Evolutionary conservation across 2,329 filamentous ascomycete species (phyloP), one percentile per base, ranked within the genome.

Genomic region (Septoria petroselini): DNA sequence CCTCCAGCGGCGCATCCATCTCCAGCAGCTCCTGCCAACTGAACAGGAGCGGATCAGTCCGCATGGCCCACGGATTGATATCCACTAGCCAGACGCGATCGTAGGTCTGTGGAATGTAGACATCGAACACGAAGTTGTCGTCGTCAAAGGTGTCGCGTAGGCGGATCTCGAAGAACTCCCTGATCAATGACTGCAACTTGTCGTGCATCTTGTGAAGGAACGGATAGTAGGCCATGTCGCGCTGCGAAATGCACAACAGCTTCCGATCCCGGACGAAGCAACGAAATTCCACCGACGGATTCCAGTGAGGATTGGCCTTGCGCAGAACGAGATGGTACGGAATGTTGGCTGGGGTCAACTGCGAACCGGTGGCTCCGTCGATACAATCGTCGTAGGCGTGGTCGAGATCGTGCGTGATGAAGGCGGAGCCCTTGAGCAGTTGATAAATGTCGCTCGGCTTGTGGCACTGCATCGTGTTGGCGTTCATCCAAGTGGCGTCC

Each of bases 391-490:
- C 88, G 59, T 96, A 97, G 1, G 90, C 89, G 66, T 96, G 88
- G 64, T 94, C 87, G 5, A 98, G 76, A 66, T 98, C 93, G 68
- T 97, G 91, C 3, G 88, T 95, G 53, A 97, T 78, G 64, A 98
- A 97, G 63, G 91, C 91, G 19, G 90, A 95, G 63, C 86, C 91
- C 73, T 98, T 98, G 11, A 98, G 78, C 1, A 98, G 79, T 12
- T 97, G 78, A 65, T 97, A 98, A 37, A 98, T 82, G 64, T 98
- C 93, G 67, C 93, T 94, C 2, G 93, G 82, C 0, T 82, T 83
- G 3, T 83, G 84, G 70, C 93, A 98, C 69, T 95, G 89, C 72
- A 96, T 86, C 39, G 88, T 94, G 70, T 98, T 98, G 67, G 80
- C 71, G 71, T 84, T 71, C 69, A 98, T 96, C 86, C 90, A 96